Evolutionary conservation across 495 filamentous ascomycete genomes (phyloP).

Genomic region (Penicillium ochrochloron): DNA sequence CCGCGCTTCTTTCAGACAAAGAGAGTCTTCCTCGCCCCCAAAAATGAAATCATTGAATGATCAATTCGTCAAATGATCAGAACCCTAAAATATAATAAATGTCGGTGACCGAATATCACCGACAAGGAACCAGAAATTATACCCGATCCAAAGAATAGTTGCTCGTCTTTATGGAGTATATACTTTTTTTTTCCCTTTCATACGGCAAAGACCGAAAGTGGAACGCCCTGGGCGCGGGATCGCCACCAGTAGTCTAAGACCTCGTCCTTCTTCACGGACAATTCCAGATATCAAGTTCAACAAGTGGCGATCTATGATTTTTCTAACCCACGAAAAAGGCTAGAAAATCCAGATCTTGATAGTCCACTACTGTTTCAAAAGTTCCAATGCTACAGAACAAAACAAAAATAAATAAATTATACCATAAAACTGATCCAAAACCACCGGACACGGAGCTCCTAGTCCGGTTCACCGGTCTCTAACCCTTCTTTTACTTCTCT

Average conservation of each 20-base stretch:
- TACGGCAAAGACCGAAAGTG: slow-evolving; percentile 3
- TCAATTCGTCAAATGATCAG: not conserved
- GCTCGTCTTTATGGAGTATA: not conserved
- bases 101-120: slow-evolving; percentile 19
- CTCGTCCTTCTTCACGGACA: slow-evolving; percentile 11
- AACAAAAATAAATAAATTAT: not conserved
- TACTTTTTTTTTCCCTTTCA: not conserved
- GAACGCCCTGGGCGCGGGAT: slow-evolving; percentile 15
- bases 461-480: slow-evolving; percentile 25
- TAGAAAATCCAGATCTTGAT: not conserved
- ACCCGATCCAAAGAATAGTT: slow-evolving; percentile 33
- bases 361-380: not conserved
- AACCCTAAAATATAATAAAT: not conserved
- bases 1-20: slow-evolving; percentile 25
- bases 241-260: slow-evolving; percentile 19
- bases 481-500: slow-evolving; percentile 4
- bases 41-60: not conserved
- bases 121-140: slow-evolving; percentile 25
- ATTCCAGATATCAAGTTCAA: slow-evolving; percentile 26
- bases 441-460: slow-evolving; percentile 6
- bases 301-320: slow-evolving; percentile 21
- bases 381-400: not conserved
- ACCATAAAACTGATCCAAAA: not conserved
- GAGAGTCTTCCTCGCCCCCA: not conserved
- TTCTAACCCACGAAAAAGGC: not conserved